Percentiles rank a stretch among this genome's conserved stretches.
Evolutionary conservation across 139 green algal genomes (phyloP).

Genomic region (Volvox africanus): DNA sequence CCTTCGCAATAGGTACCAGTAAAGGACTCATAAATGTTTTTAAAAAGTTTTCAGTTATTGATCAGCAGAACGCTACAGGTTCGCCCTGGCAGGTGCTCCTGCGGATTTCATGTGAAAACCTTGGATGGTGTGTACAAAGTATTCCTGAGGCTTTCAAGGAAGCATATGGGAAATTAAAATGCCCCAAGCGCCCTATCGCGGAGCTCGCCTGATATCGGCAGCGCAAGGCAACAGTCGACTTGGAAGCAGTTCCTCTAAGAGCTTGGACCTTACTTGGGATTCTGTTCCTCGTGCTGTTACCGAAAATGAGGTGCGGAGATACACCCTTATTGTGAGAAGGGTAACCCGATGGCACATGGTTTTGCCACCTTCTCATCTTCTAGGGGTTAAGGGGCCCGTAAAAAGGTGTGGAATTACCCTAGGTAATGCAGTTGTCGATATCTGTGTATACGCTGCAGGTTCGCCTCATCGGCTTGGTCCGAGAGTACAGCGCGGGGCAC

Average conservation of each 20-base stretch:
- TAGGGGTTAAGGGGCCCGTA: too few relatives aligned
- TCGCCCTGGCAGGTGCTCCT: too few relatives aligned
- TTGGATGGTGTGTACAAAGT: too few relatives aligned
- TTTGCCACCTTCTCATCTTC: not conserved
- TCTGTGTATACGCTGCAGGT: not conserved
- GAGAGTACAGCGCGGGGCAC: constrained; percentile 5
- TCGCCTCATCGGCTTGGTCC: not conserved
- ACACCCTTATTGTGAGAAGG: too few relatives aligned
- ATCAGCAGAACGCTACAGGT: too few relatives aligned
- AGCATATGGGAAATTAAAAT: not conserved
- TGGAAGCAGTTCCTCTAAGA: constrained; percentile 5
- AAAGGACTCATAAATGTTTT: too few relatives aligned
- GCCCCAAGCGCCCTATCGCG: not conserved
- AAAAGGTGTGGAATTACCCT: not conserved
- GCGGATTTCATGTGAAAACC: too few relatives aligned
- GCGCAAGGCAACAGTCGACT: not conserved
- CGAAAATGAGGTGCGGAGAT: constrained; percentile 27
- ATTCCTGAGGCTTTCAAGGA: too few relatives aligned
- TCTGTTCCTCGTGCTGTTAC: not conserved
- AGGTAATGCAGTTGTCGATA: not conserved
- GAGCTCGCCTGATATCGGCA: not conserved
- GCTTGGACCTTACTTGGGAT: constrained; percentile 11
- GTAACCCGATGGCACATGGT: not conserved
- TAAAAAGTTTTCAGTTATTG: too few relatives aligned
- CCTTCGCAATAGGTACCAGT: too few relatives aligned